Evolutionary conservation across 306 rosid genomes (phyloP), one percentile per base, ranked within the genome.

Genomic region (Prunus mongolica): DNA sequence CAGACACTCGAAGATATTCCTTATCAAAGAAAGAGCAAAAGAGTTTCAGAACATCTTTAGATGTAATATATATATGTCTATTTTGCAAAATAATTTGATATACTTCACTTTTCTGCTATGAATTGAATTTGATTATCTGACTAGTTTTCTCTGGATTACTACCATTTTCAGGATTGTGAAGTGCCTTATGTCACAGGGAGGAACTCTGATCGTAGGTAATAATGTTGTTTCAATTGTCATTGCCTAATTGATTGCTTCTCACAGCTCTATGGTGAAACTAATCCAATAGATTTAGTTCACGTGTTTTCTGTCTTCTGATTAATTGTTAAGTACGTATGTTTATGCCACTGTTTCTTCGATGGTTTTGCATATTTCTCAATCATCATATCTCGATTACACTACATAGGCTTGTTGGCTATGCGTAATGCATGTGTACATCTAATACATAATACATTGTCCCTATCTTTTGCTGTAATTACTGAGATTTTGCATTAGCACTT

Each of bases 131-230:
- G 66, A 15, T 62, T 22, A 72, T 72, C 50, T 72, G 65, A 15
- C 71, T 78, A 52, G 66, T 76, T 73, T 75, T 38, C 70, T 68
- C 10, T 62, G 65, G 72, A 34, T 86, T 28, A 41, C 61, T 76
- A 62, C 49, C 74, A 73, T 74, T 73, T 84, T 34, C 41, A 93
- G 98, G 90, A 78, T 79, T 66, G 76, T 84, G 77, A 68, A 86
- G 88, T 80, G 75, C 86, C 89, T 74, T 84, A 89, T 57, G 77
- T 71, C 76, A 71, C 85, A 32, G 74, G 79, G 83, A 84, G 67
- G 58, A 86, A 78, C 85, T 55, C 81, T 55, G 91, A 87, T 71
- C 74, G 71, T 76, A 82, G 96, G 98, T 93, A 90, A 76, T 61
- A 56, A 38, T 38, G 44, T 69, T 46, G 47, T 60, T 41, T 60